Base-by-base conservation (phyloP, 306 rosid species). In the Biancaea sappan region DNA sequence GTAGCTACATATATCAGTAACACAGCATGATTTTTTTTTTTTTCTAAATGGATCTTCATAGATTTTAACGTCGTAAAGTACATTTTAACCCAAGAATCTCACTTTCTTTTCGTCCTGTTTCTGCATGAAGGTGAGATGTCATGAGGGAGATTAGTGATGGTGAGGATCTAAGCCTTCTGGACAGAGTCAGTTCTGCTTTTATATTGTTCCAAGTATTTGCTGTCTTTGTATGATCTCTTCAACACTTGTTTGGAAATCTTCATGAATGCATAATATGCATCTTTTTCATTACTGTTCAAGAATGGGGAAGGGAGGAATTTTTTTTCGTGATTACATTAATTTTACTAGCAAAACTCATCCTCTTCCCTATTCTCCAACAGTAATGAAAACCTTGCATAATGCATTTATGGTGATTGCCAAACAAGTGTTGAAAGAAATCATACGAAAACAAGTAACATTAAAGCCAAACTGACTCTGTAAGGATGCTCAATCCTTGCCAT, bases 51-150 rank as follows among this genome's bases (percentile, higher is more conserved):
- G 34, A 43, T 67, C 60, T 52, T 61, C 41, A 3, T 79, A 41
- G 52, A 74, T 15, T 15, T 6, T 57, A 15, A 24, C 62, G 6
- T 56, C 62, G 35, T 26, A 38, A 50, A 61, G 40, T 6, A 18
- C 41, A 46, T 62, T 13, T 22, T 60, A 66, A 48, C 66, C 41
- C 31, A 48, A 74, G 65, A 57, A 57, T 29, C 57, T 56, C 25
- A 41, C 16, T 41, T 16, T 1, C 1, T 41, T 41, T 1, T 47
- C n/a, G 5, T 8, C 25, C 19, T 57, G 47, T 65, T 43, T 65
- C 62, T 62, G 60, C 75, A 34, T 10, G 46, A 66, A n/a, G 69
- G 63, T 56, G 34, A 24, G 34, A 64, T 72, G 31, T 72, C 50
- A 44, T 40, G 15, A 22, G 53, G 52, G 57, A 63, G 65, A 56